Conservation (phyloP, 2,329 filamentous ascomycete species). For the Parasarocladium wereldwijsianum region DNA sequence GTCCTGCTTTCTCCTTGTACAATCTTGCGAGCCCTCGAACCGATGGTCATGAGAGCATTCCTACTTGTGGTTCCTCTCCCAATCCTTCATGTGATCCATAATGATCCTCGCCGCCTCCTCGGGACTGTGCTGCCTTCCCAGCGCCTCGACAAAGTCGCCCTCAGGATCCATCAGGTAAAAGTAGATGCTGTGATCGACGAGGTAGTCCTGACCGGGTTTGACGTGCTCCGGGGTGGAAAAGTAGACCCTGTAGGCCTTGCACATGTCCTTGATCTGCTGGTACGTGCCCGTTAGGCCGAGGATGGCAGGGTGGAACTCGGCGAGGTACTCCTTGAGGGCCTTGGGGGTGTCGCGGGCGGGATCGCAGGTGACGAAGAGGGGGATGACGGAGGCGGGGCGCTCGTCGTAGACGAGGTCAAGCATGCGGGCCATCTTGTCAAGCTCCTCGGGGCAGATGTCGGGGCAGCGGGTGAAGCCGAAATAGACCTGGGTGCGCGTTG, state of each 20-base stretch:
- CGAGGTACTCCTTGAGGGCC: constrained; percentile 72
- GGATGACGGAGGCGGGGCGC: constrained; percentile 37
- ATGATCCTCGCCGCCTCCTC: constrained; percentile 76
- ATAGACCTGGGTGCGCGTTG: constrained; percentile 52
- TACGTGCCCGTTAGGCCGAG: constrained; percentile 86
- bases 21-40: no score
- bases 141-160: constrained; percentile 93
- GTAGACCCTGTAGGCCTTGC: constrained; percentile 93
- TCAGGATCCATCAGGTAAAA: constrained; percentile 99
- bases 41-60: background rate
- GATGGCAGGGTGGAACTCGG: constrained; percentile 79
- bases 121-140: constrained; percentile 87
- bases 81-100: constrained; percentile 64
- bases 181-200: constrained; percentile 98
- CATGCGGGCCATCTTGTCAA: constrained; percentile 98
- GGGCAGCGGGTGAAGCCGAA: constrained; percentile 98
- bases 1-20: no score
- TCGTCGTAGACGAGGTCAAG: constrained; percentile 55
- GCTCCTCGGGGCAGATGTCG: constrained; percentile 96
- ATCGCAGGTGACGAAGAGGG: constrained; percentile 92
- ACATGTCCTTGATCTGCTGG: constrained; percentile 84
- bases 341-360: constrained; percentile 78
- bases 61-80: constrained; percentile 18
- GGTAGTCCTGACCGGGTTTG: constrained; percentile 85
- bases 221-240: constrained; percentile 85